These are phyloP conservation scores for Podospora conica DNA, from an alignment of 495 filamentous ascomycete species.

Conservation along the genomic window DNA sequence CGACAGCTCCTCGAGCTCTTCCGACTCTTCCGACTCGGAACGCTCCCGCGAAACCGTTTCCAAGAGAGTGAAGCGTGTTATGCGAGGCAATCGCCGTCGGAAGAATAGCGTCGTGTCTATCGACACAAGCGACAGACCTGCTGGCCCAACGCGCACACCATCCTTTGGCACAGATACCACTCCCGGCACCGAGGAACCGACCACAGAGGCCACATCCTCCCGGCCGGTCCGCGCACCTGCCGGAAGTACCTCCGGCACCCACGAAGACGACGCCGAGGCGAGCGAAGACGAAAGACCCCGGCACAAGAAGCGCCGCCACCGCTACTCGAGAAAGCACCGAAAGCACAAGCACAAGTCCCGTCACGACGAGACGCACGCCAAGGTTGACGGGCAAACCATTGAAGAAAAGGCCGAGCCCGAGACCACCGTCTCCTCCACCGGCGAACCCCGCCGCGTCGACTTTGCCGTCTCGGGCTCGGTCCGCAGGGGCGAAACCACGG, in stretches of 20 bases:
- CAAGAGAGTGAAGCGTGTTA: conserved; percentile 64
- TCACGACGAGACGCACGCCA: conserved; percentile 20
- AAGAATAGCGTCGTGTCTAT: conserved; percentile 69
- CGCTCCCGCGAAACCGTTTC: conserved; percentile 64
- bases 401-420: conserved; percentile 24
- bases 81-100: conserved; percentile 56
- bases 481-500: conserved; percentile 22
- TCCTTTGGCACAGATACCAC: conserved; percentile 34
- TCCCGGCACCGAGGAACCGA: conserved; percentile 25
- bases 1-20: conserved; percentile 44
- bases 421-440: conserved; percentile 7
- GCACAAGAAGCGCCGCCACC: conserved; percentile 25
- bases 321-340: conserved; percentile 30
- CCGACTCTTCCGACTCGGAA: conserved; percentile 56
- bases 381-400: conserved; percentile 25
- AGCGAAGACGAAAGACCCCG: conserved; percentile 34
- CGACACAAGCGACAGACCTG: conserved; percentile 40
- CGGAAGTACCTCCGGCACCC: neutral
- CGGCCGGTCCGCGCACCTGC: conserved; percentile 15
- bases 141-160: conserved; percentile 27
- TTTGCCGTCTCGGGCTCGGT: conserved; percentile 32
- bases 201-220: conserved; percentile 29
- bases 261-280: conserved; percentile 30
- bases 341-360: conserved; percentile 27
- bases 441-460: conserved; percentile 41